phyloP scores from a whole-genome alignment of 495 filamentous ascomycete genomes.

The Lineolata rhizophorae region DNA sequence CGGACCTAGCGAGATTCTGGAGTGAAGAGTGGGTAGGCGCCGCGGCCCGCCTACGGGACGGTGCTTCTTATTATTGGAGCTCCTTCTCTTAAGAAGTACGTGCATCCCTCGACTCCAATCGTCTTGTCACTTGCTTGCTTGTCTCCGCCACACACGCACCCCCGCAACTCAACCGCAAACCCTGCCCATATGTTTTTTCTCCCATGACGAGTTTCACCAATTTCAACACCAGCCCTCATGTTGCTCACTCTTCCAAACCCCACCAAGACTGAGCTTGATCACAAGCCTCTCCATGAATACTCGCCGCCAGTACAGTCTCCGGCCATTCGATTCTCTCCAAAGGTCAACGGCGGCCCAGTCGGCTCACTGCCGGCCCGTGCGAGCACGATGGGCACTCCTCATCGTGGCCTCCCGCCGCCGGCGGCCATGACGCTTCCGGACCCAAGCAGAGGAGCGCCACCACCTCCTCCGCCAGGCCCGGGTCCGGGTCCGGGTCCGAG shows the following conservation, averaged over 20 bases:
- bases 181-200: too few relatives aligned
- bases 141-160: too few relatives aligned
- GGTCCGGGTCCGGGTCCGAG: too few relatives aligned
- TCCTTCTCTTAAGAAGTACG: too few relatives aligned
- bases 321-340: slow-evolving; percentile 32
- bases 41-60: too few relatives aligned
- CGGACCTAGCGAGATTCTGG: too few relatives aligned
- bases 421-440: slow-evolving; percentile 43
- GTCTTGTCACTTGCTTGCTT: too few relatives aligned
- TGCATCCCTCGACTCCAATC: too few relatives aligned
- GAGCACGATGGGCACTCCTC: slow-evolving; percentile 45
- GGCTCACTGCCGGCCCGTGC: slow-evolving; percentile 21
- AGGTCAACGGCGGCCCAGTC: slow-evolving; percentile 30
- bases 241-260: slow-evolving; percentile 52
- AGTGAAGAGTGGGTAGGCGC: too few relatives aligned
- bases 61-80: too few relatives aligned
- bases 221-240: slow-evolving; percentile 14
- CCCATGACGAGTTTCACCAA: too few relatives aligned
- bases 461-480: slow-evolving; percentile 5
- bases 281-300: slow-evolving; percentile 46
- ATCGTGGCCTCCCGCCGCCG: slow-evolving; percentile 55
- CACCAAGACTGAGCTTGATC: slow-evolving; percentile 32
- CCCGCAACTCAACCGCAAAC: too few relatives aligned
- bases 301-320: slow-evolving; percentile 34
- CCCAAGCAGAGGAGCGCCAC: slow-evolving; percentile 9